Evolutionary conservation across 208 protist genomes (phyloP).

Genomic region (Leishmania lainsoni): DNA sequence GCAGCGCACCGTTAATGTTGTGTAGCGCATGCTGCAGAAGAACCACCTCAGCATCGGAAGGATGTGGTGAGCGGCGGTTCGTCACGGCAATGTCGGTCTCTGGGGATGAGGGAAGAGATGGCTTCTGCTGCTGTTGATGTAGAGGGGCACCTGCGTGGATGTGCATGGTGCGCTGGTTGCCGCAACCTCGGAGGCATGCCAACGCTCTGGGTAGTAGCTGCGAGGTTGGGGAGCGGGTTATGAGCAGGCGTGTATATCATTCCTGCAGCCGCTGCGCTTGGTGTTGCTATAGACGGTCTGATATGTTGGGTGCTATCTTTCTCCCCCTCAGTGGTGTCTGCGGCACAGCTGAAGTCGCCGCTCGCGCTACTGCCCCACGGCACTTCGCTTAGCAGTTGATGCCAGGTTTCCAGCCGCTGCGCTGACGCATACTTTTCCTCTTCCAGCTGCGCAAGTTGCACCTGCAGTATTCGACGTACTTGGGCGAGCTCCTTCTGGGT

Average conservation of each 20-base stretch:
- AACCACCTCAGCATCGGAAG: slow-evolving; percentile 40
- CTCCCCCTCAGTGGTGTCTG: not conserved
- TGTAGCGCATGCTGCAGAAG: slow-evolving; percentile 35
- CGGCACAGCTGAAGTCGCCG: not conserved
- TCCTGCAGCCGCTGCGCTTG: not conserved
- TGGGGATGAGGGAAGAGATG: not conserved
- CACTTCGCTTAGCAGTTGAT: slow-evolving; percentile 32
- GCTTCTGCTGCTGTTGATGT: not conserved
- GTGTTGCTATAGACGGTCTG: not conserved
- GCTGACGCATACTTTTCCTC: slow-evolving; percentile 11
- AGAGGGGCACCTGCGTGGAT: not conserved
- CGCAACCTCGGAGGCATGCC: not conserved
- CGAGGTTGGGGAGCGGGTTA: not conserved
- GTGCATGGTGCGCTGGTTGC: not conserved
- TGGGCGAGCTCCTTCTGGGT: slow-evolving; percentile 25
- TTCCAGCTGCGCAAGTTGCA: slow-evolving; percentile 23
- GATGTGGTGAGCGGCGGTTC: slow-evolving; percentile 15
- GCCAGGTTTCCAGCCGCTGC: slow-evolving; percentile 25
- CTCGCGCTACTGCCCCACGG: slow-evolving; percentile 14
- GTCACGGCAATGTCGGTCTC: not conserved
- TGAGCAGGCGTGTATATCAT: slow-evolving; percentile 7
- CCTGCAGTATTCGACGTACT: not conserved
- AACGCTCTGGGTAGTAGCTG: not conserved
- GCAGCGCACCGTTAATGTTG: slow-evolving; percentile 29
- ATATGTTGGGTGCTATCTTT: not conserved